Base-by-base conservation (phyloP, 805 yeast species). In the Candida maris region DNA sequence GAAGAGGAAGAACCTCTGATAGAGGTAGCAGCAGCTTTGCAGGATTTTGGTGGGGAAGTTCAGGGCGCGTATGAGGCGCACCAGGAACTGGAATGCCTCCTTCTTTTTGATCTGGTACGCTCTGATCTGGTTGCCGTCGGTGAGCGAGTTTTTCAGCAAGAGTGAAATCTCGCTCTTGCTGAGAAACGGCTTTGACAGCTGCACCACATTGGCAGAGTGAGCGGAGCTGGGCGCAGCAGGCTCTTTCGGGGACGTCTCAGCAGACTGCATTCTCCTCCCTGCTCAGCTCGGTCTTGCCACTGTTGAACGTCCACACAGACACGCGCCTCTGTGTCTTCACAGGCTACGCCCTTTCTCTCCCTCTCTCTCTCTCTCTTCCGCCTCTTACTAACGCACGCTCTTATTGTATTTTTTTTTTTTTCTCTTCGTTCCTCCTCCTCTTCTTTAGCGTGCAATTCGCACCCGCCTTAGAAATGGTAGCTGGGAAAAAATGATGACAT, bases 11-110 rank as follows among this genome's bases (percentile, higher is more conserved):
- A 71, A 82, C 32, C 87, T 64, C 48, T 87, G 95, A 52, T 79
- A 82, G 45, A 79, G 79, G 43, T 77, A 72, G 75, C 84, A 77
- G 3, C 93, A 71, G 7, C 85, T 72, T 42, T 80, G 81, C 30
- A 87, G 61, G 2, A 85, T 79, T 32, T 80, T 67, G 15, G 82
- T 62, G 0, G 96, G 96, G 42, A 82, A 74, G 51, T 78, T 79
- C 51, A 83, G 57, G 2, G 62, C 57, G 19, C 68, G 67, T 19
- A 78, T 68, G 3, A 81, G 55, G 40, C 72, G 76, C 43, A 74
- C 70, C 21, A 80, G 51, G 45, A 75, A 75, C 37, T 70, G 73
- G 38, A 77, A 70, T 2, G 79, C 68, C 35, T 75, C 67, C 27
- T 44, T 48, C 26, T 51, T 56, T 21, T 52, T 51, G 8, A 39